These are phyloP conservation scores for Apiospora sp. DNA, from an alignment of 2,329 filamentous ascomycete species.

Conservation along the genomic window DNA sequence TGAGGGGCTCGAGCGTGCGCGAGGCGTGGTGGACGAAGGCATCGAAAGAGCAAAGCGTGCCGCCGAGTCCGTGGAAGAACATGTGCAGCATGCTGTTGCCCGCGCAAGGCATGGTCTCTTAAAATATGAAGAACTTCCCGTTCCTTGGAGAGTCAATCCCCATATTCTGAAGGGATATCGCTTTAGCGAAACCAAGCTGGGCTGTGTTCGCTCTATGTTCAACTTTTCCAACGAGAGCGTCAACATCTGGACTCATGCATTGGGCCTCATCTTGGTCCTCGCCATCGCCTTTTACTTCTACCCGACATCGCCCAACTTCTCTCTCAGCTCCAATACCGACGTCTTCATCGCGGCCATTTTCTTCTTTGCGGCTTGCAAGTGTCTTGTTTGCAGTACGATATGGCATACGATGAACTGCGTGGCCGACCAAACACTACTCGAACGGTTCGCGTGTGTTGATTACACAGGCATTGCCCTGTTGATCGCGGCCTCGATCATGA, in stretches of 20 bases:
- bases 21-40: conserved; percentile 80
- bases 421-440: conserved; percentile 86
- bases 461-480: conserved; percentile 97
- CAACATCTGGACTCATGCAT: conserved; percentile 97
- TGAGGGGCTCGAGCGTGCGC: conserved; percentile 76
- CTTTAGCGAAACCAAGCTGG: conserved; percentile 89
- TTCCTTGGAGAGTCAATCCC: conserved; percentile 93
- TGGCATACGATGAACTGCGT: conserved; percentile 99
- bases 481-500: conserved; percentile 96
- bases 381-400: conserved; percentile 90
- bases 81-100: conserved; percentile 79
- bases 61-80: conserved; percentile 82
- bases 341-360: conserved; percentile 92
- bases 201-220: conserved; percentile 83
- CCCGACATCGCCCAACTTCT: conserved; percentile 86
- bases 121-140: conserved; percentile 86
- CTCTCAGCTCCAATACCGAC: conserved; percentile 84
- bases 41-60: conserved; percentile 84
- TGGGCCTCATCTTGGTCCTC: conserved; percentile 88
- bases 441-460: conserved; percentile 96
- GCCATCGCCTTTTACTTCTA: conserved; percentile 96
- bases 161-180: conserved; percentile 93
- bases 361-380: conserved; percentile 95
- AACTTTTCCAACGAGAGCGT: conserved; percentile 89
- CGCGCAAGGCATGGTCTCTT: conserved; percentile 83